These are phyloP conservation scores for Penicillium mononematosum DNA, from an alignment of 495 filamentous ascomycete species.

Conservation along the genomic window DNA sequence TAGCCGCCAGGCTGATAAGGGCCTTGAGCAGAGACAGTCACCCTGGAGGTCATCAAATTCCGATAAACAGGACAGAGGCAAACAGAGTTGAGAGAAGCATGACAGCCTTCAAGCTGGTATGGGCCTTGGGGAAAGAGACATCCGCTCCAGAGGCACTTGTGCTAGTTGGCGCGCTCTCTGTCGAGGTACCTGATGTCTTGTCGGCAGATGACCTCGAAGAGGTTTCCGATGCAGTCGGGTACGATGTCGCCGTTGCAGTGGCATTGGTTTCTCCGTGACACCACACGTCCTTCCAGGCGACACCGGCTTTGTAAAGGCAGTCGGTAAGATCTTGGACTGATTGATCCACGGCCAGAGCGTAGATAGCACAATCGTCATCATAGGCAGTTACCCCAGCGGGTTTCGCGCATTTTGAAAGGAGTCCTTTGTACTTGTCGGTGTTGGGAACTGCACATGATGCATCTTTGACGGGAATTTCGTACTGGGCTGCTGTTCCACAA, in stretches of 20 bases:
- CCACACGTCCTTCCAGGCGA: conserved; percentile 34
- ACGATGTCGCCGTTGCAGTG: conserved; percentile 30
- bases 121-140: not conserved
- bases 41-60: not conserved
- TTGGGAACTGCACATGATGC: conserved; percentile 22
- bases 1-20: not conserved
- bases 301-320: conserved; percentile 27
- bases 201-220: not conserved
- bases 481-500: conserved; percentile 16
- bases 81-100: conserved; percentile 6
- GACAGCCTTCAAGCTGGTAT: conserved; percentile 1
- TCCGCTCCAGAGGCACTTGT: conserved; percentile 3
- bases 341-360: conserved; percentile 19
- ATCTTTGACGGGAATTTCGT: conserved; percentile 23
- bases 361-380: conserved; percentile 13
- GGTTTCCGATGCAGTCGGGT: conserved; percentile 10
- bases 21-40: not conserved
- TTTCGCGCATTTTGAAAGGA: conserved; percentile 15
- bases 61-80: not conserved
- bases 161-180: not conserved
- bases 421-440: conserved; percentile 11
- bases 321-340: conserved; percentile 25
- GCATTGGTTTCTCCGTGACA: conserved; percentile 26
- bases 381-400: conserved; percentile 13
- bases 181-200: conserved; percentile 2